phyloP scores from a whole-genome alignment of 202 grass and related monocot genomes.

The Zoysia matrella region DNA sequence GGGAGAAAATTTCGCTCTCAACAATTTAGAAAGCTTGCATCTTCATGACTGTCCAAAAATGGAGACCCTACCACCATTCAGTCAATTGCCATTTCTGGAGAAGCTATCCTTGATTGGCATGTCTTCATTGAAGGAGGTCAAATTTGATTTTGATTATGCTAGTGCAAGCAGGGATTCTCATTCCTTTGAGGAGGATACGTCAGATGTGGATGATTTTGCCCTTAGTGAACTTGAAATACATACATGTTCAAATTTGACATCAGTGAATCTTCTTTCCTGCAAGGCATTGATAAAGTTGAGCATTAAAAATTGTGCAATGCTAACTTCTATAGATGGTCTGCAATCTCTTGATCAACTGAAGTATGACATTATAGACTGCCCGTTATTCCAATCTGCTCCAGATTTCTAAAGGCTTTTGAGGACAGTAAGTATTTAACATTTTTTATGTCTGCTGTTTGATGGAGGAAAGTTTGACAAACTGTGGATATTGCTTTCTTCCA shows the following conservation, averaged over 20 bases:
- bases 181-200: slow-evolving; percentile 27
- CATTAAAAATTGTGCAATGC: slow-evolving; percentile 36
- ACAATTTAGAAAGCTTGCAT: slow-evolving; percentile 39
- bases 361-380: neutral
- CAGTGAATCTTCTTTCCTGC: slow-evolving; percentile 45
- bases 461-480: too few species aligned
- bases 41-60: slow-evolving; percentile 44
- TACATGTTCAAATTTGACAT: slow-evolving; percentile 37
- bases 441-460: too few species aligned
- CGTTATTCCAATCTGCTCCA: neutral
- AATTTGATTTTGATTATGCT: slow-evolving; percentile 34
- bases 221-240: slow-evolving; percentile 48
- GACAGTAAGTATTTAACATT: too few species aligned
- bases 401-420: too few species aligned
- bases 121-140: slow-evolving; percentile 42
- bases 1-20: slow-evolving; percentile 4
- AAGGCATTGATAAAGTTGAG: slow-evolving; percentile 38
- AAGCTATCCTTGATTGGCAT: slow-evolving; percentile 48
- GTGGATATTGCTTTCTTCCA: too few species aligned
- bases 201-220: slow-evolving; percentile 36
- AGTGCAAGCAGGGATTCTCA: neutral
- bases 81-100: slow-evolving; percentile 46
- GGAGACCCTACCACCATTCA: slow-evolving; percentile 54
- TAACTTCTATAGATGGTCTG: slow-evolving; percentile 43
- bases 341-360: slow-evolving; percentile 7